Evolutionary conservation across 805 yeast genomes (phyloP), one percentile per base, ranked within the genome.

Genomic region (Pichia phayaonensis): DNA sequence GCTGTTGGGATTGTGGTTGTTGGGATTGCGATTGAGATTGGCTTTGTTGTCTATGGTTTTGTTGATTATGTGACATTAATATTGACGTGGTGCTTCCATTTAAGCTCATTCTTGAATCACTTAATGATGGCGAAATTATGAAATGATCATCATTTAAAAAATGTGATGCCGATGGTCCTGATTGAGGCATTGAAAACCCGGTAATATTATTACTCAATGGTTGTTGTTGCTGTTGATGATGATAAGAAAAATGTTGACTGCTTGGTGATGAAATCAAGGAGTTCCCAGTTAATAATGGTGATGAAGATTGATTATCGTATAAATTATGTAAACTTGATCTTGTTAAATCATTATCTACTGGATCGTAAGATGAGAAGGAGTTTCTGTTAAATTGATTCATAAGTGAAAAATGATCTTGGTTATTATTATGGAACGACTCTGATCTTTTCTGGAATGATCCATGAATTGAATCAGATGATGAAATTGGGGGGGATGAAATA

Each of bases 401-500:
- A 21, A 49, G 21, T 39, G 36, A 44, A 24, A 34, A 31, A 42
- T 46, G 29, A 26, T 26, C 20, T 34, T 39, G 36, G 12, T 27
- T 18, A 21, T 27, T 22, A 36, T 31, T 18, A 34, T 48, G 45
- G 12, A 45, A 36, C 15, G 53, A 43, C 27, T 51, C 38, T 36
- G 56, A 50, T 16, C 49, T 41, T 43, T 36, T 48, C 44, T 36
- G 46, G 50, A 36, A 15, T 23, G 24, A 43, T 39, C 24, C 43
- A 41, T 41, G 29, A 27, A 45, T 42, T 22, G 49, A 48, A 16
- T 44, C 51, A 13, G 47, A 27, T 20, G 51, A 38, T 31, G 54
- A 51, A 13, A 47, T 46, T 10, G 57, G 52, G 2, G 55, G 55
- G 24, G 56, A 53, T 2, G 51, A 34, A 29, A 54, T 34, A 21